Percentiles rank a stretch among this genome's conserved stretches.
phyloP scores from a whole-genome alignment of 352 stramenopile species.

The Globisporangium solare region DNA sequence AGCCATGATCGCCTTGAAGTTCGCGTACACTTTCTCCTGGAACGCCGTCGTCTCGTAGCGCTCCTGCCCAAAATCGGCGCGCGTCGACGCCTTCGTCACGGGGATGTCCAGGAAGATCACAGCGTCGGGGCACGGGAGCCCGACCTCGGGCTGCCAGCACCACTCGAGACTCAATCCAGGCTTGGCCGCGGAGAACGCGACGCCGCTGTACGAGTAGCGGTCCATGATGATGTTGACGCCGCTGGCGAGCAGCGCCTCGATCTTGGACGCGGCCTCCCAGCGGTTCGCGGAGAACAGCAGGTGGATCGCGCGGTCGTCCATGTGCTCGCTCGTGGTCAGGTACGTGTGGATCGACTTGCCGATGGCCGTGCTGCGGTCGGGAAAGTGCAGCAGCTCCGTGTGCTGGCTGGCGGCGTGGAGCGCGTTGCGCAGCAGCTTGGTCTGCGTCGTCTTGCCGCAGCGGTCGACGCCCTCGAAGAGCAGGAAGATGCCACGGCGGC shows the following conservation, averaged over 20 bases:
- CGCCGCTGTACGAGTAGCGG: constrained; percentile 96
- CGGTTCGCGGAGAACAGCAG: constrained; percentile 99
- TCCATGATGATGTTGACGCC: constrained; percentile 96
- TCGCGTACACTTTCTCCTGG: constrained; percentile 78
- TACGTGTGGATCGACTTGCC: constrained; percentile 97
- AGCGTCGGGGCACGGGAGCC: constrained; percentile 94
- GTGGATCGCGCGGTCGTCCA: constrained; percentile 98
- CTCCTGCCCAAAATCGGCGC: constrained; percentile 93
- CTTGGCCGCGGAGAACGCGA: constrained; percentile 98
- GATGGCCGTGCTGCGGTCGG: constrained; percentile 88
- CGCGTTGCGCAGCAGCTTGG: constrained; percentile 78
- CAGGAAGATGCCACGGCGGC: constrained; percentile 93
- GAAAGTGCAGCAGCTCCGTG: constrained; percentile 68
- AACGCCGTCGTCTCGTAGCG: constrained; percentile 89
- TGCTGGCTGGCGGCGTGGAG: constrained; percentile 25
- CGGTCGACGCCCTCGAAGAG: constrained; percentile 99
- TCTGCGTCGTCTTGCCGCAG: constrained; percentile 99
- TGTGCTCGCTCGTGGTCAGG: constrained; percentile 79
- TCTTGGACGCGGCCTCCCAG: constrained; percentile 92
- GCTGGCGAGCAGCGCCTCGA: constrained; percentile 57
- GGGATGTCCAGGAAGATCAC: constrained; percentile 98
- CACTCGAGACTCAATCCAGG: constrained; percentile 92
- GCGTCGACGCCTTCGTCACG: constrained; percentile 82
- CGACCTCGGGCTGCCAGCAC: constrained; percentile 97
- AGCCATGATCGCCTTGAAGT: constrained; percentile 73